Conservation (phyloP, 2,329 filamentous ascomycete species). For the Chrysoporthe austroafricana region DNA sequence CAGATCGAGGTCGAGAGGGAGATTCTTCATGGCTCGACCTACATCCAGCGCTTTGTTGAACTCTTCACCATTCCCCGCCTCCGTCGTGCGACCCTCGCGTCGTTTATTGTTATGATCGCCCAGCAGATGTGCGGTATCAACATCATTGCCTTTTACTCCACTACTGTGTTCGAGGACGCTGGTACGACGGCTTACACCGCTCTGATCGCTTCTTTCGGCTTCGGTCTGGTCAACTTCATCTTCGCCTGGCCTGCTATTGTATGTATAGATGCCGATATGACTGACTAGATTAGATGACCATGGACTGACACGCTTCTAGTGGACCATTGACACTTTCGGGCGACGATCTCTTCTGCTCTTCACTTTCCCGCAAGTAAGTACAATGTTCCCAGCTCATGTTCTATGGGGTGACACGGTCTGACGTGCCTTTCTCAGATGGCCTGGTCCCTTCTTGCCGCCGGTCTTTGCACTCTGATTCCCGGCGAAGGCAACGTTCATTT, state of each 20-base stretch:
- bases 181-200: slow-evolving; percentile 45
- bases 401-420: neutral
- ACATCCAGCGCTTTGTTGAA: slow-evolving; percentile 57
- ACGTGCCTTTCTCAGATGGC: slow-evolving; percentile 48
- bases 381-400: neutral
- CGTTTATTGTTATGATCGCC: slow-evolving; percentile 69
- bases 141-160: slow-evolving; percentile 54
- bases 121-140: slow-evolving; percentile 66
- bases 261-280: neutral
- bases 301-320: slow-evolving; percentile 33
- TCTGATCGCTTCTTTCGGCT: slow-evolving; percentile 48
- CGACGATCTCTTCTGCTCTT: slow-evolving; percentile 64
- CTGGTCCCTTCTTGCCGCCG: slow-evolving; percentile 61
- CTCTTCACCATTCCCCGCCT: slow-evolving; percentile 62
- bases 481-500: slow-evolving; percentile 36
- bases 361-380: slow-evolving; percentile 65
- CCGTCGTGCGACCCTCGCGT: slow-evolving; percentile 66
- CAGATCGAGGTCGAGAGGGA: slow-evolving; percentile 51
- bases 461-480: slow-evolving; percentile 55
- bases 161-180: slow-evolving; percentile 49
- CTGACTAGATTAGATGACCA: neutral
- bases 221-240: slow-evolving; percentile 62
- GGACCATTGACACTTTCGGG: slow-evolving; percentile 70
- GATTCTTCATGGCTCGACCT: slow-evolving; percentile 41
- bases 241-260: slow-evolving; percentile 67